Percentiles rank a stretch among this genome's conserved stretches.
Conservation (phyloP, 78 protist species). For the Protostelium mycophagum region DNA sequence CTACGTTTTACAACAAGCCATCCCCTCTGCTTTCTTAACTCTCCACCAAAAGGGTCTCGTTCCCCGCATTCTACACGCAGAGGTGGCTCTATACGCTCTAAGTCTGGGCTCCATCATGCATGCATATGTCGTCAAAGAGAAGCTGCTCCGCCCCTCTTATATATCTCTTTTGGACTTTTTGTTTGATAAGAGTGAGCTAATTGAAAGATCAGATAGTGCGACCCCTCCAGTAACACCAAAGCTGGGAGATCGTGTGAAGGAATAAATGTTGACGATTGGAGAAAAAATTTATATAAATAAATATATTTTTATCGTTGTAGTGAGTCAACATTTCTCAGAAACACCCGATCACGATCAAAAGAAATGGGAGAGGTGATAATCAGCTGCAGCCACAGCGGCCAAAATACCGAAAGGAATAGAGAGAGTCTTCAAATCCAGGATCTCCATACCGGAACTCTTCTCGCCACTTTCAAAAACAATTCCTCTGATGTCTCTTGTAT, state of each 20-base stretch:
- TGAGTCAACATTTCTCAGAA: no score
- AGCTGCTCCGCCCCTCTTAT: background rate
- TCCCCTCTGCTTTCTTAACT: background rate
- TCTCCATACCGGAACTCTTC: conserved; percentile 30
- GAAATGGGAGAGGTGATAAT: background rate
- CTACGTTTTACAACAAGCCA: background rate
- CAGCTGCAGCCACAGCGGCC: background rate
- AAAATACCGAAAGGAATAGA: background rate
- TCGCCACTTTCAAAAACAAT: conserved; percentile 12
- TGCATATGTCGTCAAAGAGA: background rate
- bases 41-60: background rate
- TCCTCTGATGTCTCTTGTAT: conserved; percentile 18
- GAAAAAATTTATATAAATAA: no score
- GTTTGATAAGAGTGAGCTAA: background rate
- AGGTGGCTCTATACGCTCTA: background rate
- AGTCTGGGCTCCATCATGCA: background rate
- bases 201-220: background rate
- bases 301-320: no score
- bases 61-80: background rate
- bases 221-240: background rate
- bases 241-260: no score
- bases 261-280: no score
- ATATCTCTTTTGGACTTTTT: background rate
- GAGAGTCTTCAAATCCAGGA: conserved; percentile 5
- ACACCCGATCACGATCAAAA: background rate